Percentiles rank a stretch among this genome's conserved stretches.
Evolutionary conservation across 331 rosid genomes (phyloP).

Genomic region (Pyracantha coccinea): DNA sequence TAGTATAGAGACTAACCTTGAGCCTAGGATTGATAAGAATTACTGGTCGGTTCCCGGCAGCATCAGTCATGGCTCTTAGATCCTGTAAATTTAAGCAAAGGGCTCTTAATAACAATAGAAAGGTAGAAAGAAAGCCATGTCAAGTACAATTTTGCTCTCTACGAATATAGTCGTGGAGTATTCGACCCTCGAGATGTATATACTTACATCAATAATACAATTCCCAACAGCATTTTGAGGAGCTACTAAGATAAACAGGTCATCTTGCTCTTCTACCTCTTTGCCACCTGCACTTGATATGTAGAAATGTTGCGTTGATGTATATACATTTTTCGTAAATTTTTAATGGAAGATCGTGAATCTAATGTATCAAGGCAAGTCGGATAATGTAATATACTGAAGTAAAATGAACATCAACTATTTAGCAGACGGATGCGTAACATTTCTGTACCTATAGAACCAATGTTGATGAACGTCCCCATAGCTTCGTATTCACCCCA

Average conservation of each 20-base stretch:
- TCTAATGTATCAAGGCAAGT: not conserved
- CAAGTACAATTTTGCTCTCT: not conserved
- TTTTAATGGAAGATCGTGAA: not conserved
- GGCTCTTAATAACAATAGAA: not conserved
- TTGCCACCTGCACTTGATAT: conserved; percentile 55
- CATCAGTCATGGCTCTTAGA: conserved; percentile 78
- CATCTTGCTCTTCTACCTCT: conserved; percentile 85
- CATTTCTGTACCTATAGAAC: conserved; percentile 66
- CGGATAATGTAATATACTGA: not conserved
- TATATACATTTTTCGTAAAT: not conserved
- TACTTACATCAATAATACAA: conserved; percentile 82
- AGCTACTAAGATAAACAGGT: conserved; percentile 84
- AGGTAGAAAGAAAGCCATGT: conserved; percentile 6
- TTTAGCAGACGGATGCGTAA: not conserved
- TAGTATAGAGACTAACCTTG: conserved; percentile 41
- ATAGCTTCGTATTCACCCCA: conserved; percentile 95
- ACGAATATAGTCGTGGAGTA: conserved; percentile 2
- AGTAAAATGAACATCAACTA: not conserved
- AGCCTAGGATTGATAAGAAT: conserved; percentile 80
- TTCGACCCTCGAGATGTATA: conserved; percentile 1
- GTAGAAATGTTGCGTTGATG: not conserved
- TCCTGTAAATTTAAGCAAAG: conserved; percentile 46
- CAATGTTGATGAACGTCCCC: conserved; percentile 78
- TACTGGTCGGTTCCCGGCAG: conserved; percentile 86
- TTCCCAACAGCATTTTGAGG: conserved; percentile 99